These are phyloP conservation scores for Aspergillus avenaceus DNA, from an alignment of 495 filamentous ascomycete species.

Conservation along the genomic window DNA sequence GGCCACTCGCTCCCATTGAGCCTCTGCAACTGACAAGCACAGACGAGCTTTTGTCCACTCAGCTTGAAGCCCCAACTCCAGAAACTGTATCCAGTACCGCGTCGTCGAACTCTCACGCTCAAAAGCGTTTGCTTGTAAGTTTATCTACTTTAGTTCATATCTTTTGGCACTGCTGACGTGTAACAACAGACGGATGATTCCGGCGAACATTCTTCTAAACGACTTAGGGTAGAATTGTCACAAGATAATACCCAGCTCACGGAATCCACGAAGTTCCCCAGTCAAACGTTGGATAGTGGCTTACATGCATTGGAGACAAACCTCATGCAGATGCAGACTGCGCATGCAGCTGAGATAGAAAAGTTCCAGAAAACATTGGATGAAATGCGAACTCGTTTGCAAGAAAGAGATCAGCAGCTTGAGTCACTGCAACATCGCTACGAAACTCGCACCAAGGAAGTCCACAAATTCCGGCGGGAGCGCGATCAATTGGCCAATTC, in stretches of 20 bases:
- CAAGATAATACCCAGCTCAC: conserved; percentile 33
- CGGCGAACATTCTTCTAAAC: conserved; percentile 26
- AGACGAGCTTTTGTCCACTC: conserved; percentile 18
- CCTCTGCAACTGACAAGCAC: conserved; percentile 29
- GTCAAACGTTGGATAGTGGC: conserved; percentile 28
- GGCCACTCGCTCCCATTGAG: conserved; percentile 42
- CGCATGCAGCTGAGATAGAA: conserved; percentile 27
- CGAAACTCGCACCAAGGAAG: conserved; percentile 34
- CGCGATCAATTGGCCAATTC: conserved; percentile 22
- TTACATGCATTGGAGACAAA: conserved; percentile 30
- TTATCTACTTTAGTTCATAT: not conserved
- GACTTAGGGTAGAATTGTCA: conserved; percentile 26
- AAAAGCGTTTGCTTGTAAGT: conserved; percentile 39
- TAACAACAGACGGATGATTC: conserved; percentile 25
- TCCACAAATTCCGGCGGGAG: conserved; percentile 36
- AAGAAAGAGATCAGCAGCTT: conserved; percentile 26
- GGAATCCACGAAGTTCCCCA: conserved; percentile 28
- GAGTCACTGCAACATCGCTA: conserved; percentile 40
- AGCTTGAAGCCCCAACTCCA: conserved; percentile 1
- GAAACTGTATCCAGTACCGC: not conserved
- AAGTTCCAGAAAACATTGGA: conserved; percentile 24
- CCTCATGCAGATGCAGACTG: conserved; percentile 31
- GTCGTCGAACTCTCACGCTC: conserved; percentile 4
- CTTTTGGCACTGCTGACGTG: not conserved
- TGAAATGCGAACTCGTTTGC: conserved; percentile 16